A percentile compares a stretch with the other conserved stretches of the same genome.
Evolutionary conservation across 371 early-diverging fungal species (phyloP).

Genomic region (Smittium culicis): DNA sequence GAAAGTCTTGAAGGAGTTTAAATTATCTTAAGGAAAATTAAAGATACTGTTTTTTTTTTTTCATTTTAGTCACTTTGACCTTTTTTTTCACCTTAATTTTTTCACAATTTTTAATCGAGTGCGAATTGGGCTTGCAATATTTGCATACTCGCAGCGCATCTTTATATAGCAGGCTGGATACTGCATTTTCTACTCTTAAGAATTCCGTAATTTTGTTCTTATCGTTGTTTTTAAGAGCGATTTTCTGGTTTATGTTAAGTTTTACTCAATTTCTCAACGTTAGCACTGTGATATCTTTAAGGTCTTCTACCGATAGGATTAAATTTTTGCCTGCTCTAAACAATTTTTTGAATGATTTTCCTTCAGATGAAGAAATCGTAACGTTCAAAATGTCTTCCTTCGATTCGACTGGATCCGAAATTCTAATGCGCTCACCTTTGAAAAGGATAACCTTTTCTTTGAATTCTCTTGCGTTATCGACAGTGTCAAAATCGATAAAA

Average conservation of each 20-base stretch:
- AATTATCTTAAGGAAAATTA: no score
- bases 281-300: neutral
- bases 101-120: neutral
- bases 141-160: neutral
- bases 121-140: neutral
- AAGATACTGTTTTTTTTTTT: neutral
- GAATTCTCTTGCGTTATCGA: neutral
- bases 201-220: neutral
- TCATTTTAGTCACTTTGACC: neutral
- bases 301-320: neutral
- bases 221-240: neutral
- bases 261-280: neutral
- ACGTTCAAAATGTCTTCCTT: neutral
- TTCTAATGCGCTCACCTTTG: neutral
- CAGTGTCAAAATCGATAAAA: neutral
- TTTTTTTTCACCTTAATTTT: neutral
- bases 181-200: neutral
- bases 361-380: neutral
- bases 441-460: neutral
- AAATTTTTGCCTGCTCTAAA: neutral
- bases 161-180: neutral
- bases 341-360: neutral
- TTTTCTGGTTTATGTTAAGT: neutral
- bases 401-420: neutral
- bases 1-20: no score